Base-by-base conservation (phyloP, 2,329 filamentous ascomycete species). In the Aspergillus vadensis region DNA sequence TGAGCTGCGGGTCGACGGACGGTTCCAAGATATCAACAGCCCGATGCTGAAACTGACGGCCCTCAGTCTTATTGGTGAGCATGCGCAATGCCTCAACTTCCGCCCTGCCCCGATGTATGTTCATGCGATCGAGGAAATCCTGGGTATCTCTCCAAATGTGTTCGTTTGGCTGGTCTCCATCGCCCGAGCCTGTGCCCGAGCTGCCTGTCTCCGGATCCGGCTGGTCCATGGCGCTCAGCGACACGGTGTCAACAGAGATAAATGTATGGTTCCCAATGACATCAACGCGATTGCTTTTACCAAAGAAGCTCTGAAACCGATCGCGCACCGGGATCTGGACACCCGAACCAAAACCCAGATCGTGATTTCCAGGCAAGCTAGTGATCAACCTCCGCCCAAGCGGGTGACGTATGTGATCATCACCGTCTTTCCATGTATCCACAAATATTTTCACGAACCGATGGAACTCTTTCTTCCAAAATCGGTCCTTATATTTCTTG, bases 191-290 rank as follows among this genome's bases (percentile, higher is more conserved):
- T 80, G 51, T 80, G 73, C 69, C 70, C 25, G 76, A 74, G 57
- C 76, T 77, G n/a, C 81, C 81, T 5, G 82, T 81, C 55, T 72
- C 61, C 15, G 78, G 75, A 56, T 85, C 78, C 5, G 81, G 80
- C 64, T 86, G 83, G 55, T 85, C 84, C 72, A 83, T 81, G 3
- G 95, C 94, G 71, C 92, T 96, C 69, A 98, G 77, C 0, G 93
- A 97, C 4, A 97, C 88, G 0, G 89, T 86, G 73, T 99, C 95
- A 7, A 99, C 84, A 0, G 92, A 96, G 19, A 99, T 91, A 72
- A 99, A 92, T 0, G 92, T 96, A 74, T 99, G 95, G 72, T 99
- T 99, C 12, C 91, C 95, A 56, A 98, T 84, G 5, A 98, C 84
- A 74, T 98, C 92, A 19, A 99, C 88, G 8, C 91, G 84, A 75